Base-by-base conservation (phyloP, 495 filamentous ascomycete genomes). In the Hypoxylon perforatum region DNA sequence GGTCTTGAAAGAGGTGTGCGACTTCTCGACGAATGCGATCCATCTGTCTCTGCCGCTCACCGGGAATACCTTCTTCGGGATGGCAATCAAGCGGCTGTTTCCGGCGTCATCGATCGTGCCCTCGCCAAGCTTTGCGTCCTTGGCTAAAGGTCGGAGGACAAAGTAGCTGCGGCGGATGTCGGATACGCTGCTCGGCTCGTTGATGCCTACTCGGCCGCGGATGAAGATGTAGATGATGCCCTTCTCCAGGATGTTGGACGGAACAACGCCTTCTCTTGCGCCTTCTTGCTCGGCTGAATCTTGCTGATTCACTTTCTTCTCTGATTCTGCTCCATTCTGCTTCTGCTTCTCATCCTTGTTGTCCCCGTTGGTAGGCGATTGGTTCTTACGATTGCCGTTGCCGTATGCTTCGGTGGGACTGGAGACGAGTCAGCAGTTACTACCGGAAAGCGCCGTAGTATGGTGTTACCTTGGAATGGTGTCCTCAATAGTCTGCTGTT, bases 141-240 rank as follows among this genome's bases (percentile, higher is more conserved):
- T 73, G 2, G 86, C 88, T 7, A 94, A 80, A 0, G 94, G 93
- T 8, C 91, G 88, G 1, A 98, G 85, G 28, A 97, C 83, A 60
- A 97, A 87, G 76, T 92, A 95, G 69, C 85, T 92, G 60, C 92
- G 90, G 19, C 91, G 86, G 39, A 97, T 69, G 28, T 97, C 93
- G 36, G 80, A 72, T 7, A 93, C 77, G 58, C 82, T 76, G n/a
- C 88, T 82, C 9, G 94, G 89, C 10, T 92, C 85, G 11, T 92
- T 85, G 17, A 91, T 82, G 55, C 84, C 85, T 52, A 97, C 92
- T 21, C 92, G 88, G 9, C 86, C 86, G 41, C 93, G 89, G 73
- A 88, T 89, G 81, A 97, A 97, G 84, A 97, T 96, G 81, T 97
- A 97, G 65, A 98, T 91, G 65, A 97, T 85, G 2, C 94, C 94